Evolutionary conservation across 2,329 filamentous ascomycete genomes (phyloP).

Genomic region (Arthrobotrys musiformis): DNA sequence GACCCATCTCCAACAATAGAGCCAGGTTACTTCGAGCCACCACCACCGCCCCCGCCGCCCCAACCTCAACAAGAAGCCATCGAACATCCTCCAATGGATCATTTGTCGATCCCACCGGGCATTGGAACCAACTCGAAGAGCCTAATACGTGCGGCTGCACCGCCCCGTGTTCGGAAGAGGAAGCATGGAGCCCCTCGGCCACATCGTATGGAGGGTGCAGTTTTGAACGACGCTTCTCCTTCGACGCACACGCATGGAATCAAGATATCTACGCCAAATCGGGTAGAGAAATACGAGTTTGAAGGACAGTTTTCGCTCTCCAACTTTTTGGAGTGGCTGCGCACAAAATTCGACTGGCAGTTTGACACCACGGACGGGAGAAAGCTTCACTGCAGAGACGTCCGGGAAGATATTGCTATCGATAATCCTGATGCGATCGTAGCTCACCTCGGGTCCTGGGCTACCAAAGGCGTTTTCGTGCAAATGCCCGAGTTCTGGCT

Average conservation of each 20-base stretch:
- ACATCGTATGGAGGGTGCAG: conserved; percentile 26
- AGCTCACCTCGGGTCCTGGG: conserved; percentile 41
- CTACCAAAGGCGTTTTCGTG: conserved; percentile 40
- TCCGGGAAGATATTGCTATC: conserved; percentile 41
- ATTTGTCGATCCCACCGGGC: conserved; percentile 33
- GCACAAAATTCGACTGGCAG: conserved; percentile 27
- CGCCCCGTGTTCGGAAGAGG: conserved; percentile 44
- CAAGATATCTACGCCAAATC: background rate
- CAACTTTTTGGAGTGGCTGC: conserved; percentile 25
- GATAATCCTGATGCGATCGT: conserved; percentile 5
- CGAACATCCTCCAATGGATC: conserved; percentile 20
- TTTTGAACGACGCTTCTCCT: conserved; percentile 17
- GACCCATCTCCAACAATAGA: background rate
- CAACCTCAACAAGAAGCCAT: background rate
- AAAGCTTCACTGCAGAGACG: conserved; percentile 37
- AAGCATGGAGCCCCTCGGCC: conserved; percentile 30
- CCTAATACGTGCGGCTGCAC: conserved; percentile 31
- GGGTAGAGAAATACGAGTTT: conserved; percentile 31
- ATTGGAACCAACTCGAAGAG: conserved; percentile 54
- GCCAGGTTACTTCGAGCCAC: conserved; percentile 20
- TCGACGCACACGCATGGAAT: conserved; percentile 7
- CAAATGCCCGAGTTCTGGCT: conserved; percentile 38
- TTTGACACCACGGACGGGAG: conserved; percentile 22
- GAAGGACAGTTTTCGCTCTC: conserved; percentile 27
- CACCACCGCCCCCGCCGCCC: background rate